Evolutionary conservation across 495 filamentous ascomycete genomes (phyloP).

Genomic region (Schizothecium vesticola): DNA sequence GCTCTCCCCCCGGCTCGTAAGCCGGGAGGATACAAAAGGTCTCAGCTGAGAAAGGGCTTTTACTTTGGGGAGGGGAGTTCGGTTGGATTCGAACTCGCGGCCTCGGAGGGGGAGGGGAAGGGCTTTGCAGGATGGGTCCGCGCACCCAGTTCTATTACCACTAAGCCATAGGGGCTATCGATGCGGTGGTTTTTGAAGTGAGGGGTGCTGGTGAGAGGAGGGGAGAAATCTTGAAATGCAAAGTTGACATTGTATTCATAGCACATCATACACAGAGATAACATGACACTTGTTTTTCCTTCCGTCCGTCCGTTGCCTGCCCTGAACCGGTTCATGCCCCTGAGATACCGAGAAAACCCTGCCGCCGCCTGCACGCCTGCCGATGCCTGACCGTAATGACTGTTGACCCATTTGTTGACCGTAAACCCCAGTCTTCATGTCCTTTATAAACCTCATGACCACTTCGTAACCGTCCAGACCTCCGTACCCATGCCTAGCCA

Average conservation of each 20-base stretch:
- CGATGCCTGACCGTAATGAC: not conserved
- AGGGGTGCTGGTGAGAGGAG: not conserved
- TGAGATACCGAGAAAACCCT: not conserved
- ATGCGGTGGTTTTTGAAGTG: too few relatives aligned
- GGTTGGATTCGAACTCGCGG: not conserved
- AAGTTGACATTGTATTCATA: not conserved
- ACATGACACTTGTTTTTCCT: not conserved
- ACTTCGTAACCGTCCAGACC: not conserved
- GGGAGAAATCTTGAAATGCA: not conserved
- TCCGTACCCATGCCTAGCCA: not conserved
- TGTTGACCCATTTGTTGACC: not conserved
- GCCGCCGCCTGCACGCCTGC: not conserved
- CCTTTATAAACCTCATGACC: not conserved
- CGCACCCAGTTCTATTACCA: not conserved
- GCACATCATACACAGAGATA: not conserved
- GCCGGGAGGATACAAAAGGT: not conserved
- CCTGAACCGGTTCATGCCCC: not conserved
- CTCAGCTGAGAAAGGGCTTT: not conserved
- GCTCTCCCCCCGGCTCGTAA: not conserved
- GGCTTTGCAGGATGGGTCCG: too few relatives aligned
- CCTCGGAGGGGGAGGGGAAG: not conserved
- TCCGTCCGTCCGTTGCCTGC: not conserved
- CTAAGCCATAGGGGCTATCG: too few relatives aligned
- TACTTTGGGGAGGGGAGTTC: not conserved
- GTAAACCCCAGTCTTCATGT: not conserved